These are phyloP conservation scores for Gymnopilus junonius DNA, from an alignment of 768 basidiomycete species.

Conservation along the genomic window DNA sequence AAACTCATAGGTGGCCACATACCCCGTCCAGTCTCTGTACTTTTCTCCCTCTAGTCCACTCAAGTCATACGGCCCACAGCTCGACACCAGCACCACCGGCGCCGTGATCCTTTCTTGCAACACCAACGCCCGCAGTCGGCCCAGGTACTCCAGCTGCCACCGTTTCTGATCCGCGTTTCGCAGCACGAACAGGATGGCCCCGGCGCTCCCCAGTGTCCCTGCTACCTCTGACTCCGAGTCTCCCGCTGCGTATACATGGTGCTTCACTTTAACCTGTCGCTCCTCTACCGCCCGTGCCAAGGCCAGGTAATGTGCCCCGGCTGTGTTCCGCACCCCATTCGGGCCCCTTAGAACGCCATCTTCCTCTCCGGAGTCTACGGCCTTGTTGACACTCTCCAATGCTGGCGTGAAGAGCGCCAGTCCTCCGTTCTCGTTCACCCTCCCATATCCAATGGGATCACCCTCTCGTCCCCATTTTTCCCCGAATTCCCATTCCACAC, in stretches of 20 bases:
- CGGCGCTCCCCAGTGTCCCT: conserved; percentile 17
- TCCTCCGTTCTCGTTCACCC: conserved; percentile 10
- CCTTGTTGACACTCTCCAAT: conserved; percentile 60
- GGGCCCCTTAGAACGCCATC: conserved; percentile 41
- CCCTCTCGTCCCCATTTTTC: conserved; percentile 17
- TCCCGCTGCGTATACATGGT: conserved; percentile 47
- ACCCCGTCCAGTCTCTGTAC: conserved; percentile 33
- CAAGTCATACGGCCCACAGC: conserved; percentile 72
- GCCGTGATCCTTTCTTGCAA: conserved; percentile 21
- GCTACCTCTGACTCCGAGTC: conserved; percentile 7
- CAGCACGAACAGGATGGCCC: conserved; percentile 55
- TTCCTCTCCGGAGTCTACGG: conserved; percentile 60
- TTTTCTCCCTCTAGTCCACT: conserved; percentile 24
- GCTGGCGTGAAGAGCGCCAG: conserved; percentile 59
- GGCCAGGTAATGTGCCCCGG: conserved; percentile 56
- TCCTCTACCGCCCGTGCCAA: conserved; percentile 45
- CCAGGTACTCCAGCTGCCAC: conserved; percentile 46
- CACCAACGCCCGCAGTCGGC: conserved; percentile 34
- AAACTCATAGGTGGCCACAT: conserved; percentile 63
- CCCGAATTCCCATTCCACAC: conserved; percentile 38
- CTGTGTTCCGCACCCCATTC: conserved; percentile 45
- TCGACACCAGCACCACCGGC: conserved; percentile 55
- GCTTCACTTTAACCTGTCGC: conserved; percentile 36
- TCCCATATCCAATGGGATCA: conserved; percentile 40
- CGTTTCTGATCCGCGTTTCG: conserved; percentile 55